These are phyloP conservation scores for Diplodia mutila DNA, from an alignment of 2,329 filamentous ascomycete genomes.

Conservation along the genomic window DNA sequence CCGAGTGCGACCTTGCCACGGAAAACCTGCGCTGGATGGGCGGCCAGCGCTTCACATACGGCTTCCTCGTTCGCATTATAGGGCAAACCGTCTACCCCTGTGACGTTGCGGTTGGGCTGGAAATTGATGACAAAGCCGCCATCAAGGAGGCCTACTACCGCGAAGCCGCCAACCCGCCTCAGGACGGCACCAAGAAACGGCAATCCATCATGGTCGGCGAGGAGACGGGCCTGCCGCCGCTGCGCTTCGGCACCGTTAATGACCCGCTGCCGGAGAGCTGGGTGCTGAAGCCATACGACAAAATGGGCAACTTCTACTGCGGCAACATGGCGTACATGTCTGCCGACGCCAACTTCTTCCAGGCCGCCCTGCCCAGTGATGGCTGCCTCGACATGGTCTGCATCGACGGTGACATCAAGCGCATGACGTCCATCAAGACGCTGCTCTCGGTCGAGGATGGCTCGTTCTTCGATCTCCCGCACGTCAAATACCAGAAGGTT, in stretches of 20 bases:
- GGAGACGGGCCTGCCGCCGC: constrained; percentile 62
- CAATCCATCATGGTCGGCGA: constrained; percentile 10
- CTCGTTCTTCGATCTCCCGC: constrained; percentile 76
- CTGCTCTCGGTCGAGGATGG: constrained; percentile 73
- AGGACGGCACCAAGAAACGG: constrained; percentile 34
- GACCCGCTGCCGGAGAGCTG: constrained; percentile 78
- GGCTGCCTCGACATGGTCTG: constrained; percentile 84
- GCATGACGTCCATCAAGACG: constrained; percentile 68
- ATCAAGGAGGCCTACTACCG: constrained; percentile 73
- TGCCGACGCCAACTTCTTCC: constrained; percentile 83
- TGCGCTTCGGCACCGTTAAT: constrained; percentile 79
- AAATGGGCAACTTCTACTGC: constrained; percentile 88
- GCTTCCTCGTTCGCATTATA: constrained; percentile 76
- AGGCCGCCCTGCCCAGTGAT: constrained; percentile 78
- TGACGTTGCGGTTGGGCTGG: constrained; percentile 83
- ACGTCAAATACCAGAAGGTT: constrained; percentile 82
- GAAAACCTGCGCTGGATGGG: constrained; percentile 96
- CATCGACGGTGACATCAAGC: constrained; percentile 74
- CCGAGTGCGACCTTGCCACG: constrained; percentile 86
- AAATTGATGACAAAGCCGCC: constrained; percentile 72
- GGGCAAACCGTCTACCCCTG: constrained; percentile 82
- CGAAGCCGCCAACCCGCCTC: constrained; percentile 32
- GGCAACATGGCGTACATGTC: constrained; percentile 97
- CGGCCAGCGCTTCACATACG: constrained; percentile 78
- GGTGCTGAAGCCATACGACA: constrained; percentile 73